Conservation (phyloP, 805 yeast species). For the Monosporozyma aerobia region DNA sequence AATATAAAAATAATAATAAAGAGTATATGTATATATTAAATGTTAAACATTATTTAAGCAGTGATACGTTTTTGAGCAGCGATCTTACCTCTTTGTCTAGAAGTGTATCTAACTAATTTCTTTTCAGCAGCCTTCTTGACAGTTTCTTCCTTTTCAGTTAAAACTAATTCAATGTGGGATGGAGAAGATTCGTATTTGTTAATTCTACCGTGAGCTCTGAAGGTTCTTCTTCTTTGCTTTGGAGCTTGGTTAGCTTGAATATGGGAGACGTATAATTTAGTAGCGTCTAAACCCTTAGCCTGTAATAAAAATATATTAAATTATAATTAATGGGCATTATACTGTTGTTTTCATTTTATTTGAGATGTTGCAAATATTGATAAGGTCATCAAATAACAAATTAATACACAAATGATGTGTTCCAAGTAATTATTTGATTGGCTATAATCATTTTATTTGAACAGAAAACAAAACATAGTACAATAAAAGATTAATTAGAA, state of each 20-base stretch:
- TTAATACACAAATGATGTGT: neutral
- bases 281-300: conserved; percentile 94
- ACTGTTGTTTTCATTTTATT: neutral
- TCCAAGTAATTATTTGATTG: neutral
- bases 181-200: conserved; percentile 99
- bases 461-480: neutral
- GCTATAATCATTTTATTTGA: neutral
- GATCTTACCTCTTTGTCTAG: conserved; percentile 90
- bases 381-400: neutral
- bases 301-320: conserved; percentile 7
- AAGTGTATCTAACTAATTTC: conserved; percentile 60
- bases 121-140: conserved; percentile 84
- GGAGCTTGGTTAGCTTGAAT: conserved; percentile 99
- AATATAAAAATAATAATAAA: conserved; percentile 1
- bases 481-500: neutral
- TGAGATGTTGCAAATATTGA: neutral
- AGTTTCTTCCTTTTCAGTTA: conserved; percentile 90
- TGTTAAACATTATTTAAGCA: conserved; percentile 35
- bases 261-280: conserved; percentile 91
- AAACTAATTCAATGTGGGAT: conserved; percentile 95
- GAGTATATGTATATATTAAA: neutral
- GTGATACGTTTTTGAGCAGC: conserved; percentile 81
- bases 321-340: neutral
- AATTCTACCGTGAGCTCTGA: conserved; percentile 99
- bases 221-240: conserved; percentile 99